phyloP scores from a whole-genome alignment of 2,329 filamentous ascomycete genomes.

The Penicillium sp. region DNA sequence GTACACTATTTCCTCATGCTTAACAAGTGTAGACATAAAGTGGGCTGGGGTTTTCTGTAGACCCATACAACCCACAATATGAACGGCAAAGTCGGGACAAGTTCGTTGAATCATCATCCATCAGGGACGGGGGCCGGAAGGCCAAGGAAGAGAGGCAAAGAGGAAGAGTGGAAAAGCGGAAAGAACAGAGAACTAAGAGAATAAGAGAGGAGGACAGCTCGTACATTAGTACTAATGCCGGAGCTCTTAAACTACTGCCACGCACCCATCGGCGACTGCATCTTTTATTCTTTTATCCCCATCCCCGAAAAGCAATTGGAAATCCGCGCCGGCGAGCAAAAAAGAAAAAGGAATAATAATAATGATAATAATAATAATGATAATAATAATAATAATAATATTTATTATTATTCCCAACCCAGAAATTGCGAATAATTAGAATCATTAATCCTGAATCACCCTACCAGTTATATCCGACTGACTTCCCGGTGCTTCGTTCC shows the following conservation, averaged over 20 bases:
- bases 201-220: too few relatives aligned
- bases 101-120: conserved; percentile 5
- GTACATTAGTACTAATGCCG: not conserved
- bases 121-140: conserved; percentile 1
- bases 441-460: conserved; percentile 9
- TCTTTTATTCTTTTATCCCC: conserved; percentile 41
- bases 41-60: not conserved
- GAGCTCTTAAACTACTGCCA: conserved; percentile 33
- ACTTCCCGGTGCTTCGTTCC: conserved; percentile 11
- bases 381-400: too few relatives aligned
- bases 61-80: not conserved
- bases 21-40: not conserved
- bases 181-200: too few relatives aligned
- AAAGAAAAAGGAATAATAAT: not conserved
- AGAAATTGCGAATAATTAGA: not conserved
- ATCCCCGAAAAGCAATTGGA: conserved; percentile 35
- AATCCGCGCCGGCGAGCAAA: conserved; percentile 22
- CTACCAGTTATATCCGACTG: not conserved
- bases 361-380: too few relatives aligned
- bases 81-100: not conserved
- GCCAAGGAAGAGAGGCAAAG: conserved; percentile 2
- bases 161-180: not conserved
- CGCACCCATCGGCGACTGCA: conserved; percentile 33
- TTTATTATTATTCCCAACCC: not conserved
- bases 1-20: not conserved